A percentile compares a stretch with the other conserved stretches of the same genome.
These are phyloP conservation scores for Cryphonectria japonica DNA, from an alignment of 2,329 filamentous ascomycete genomes.

Conservation along the genomic window DNA sequence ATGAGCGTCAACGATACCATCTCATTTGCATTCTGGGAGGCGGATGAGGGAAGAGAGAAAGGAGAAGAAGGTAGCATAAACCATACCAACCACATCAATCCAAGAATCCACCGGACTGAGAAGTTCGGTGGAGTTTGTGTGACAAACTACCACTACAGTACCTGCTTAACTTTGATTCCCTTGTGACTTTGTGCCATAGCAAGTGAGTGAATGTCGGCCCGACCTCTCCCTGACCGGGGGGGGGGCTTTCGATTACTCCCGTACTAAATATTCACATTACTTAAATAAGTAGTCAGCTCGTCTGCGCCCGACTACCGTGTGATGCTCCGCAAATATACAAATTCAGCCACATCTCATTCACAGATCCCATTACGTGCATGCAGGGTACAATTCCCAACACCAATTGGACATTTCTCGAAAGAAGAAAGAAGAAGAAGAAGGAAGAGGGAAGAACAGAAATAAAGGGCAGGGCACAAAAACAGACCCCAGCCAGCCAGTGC, in stretches of 20 bases:
- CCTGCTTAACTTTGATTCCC: neutral
- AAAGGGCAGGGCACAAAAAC: too few relatives aligned
- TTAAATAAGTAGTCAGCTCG: neutral
- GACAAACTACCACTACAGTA: neutral
- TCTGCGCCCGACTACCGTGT: neutral
- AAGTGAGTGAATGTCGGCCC: neutral
- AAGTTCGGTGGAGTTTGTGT: neutral
- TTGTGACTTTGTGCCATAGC: neutral
- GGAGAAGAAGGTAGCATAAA: conserved; percentile 1
- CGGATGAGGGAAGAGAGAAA: neutral
- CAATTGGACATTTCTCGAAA: neutral
- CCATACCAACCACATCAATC: neutral
- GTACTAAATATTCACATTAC: too few relatives aligned
- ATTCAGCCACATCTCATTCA: neutral
- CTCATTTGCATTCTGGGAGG: conserved; percentile 7
- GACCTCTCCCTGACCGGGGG: too few relatives aligned
- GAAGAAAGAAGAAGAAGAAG: too few relatives aligned
- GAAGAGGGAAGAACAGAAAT: too few relatives aligned
- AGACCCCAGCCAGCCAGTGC: neutral
- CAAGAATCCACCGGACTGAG: neutral
- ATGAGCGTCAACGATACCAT: conserved; percentile 15
- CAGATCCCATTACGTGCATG: neutral
- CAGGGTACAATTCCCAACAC: neutral
- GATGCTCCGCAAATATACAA: neutral
- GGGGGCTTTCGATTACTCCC: too few relatives aligned